Evolutionary conservation across 805 yeast genomes (phyloP).

Genomic region (Wickerhamiella cacticola): DNA sequence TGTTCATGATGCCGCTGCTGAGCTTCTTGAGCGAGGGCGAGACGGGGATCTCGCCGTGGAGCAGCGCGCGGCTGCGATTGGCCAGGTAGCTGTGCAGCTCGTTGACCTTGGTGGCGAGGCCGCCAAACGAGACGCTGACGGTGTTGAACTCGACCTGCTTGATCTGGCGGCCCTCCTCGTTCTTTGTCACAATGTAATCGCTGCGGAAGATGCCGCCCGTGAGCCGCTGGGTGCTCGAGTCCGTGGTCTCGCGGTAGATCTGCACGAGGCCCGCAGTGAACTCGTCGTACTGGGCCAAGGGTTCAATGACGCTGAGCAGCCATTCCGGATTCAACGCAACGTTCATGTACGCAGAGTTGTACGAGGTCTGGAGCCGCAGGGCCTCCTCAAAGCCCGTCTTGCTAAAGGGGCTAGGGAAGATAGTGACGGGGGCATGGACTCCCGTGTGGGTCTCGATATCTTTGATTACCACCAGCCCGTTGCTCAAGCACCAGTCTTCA

Average conservation of each 20-base stretch:
- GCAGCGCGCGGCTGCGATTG: constrained; percentile 32
- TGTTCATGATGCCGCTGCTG: constrained; percentile 59
- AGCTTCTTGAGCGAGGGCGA: constrained; percentile 53
- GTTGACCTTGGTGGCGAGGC: constrained; percentile 69
- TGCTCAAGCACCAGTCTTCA: constrained; percentile 64
- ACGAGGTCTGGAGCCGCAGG: constrained; percentile 47
- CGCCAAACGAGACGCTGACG: constrained; percentile 91
- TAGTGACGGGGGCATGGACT: constrained; percentile 70
- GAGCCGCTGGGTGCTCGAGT: constrained; percentile 38
- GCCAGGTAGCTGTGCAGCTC: constrained; percentile 50
- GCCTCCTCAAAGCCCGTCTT: constrained; percentile 54
- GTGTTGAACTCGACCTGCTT: constrained; percentile 97
- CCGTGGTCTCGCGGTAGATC: constrained; percentile 35
- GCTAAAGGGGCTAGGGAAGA: constrained; percentile 86
- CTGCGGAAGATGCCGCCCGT: constrained; percentile 80
- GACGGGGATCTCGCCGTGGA: constrained; percentile 41
- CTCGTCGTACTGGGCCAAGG: constrained; percentile 43
- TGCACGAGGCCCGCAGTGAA: constrained; percentile 74
- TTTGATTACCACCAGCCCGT: constrained; percentile 77
- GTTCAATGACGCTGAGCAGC: constrained; percentile 45
- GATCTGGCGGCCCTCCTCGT: constrained; percentile 36
- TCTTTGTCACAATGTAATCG: constrained; percentile 63
- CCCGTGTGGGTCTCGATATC: constrained; percentile 33
- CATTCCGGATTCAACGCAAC: constrained; percentile 50
- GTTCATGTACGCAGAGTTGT: constrained; percentile 62